Evolutionary conservation across 345 rosid genomes (phyloP), one percentile per base, ranked within the genome.

Genomic region (Rhizophora apiculata): DNA sequence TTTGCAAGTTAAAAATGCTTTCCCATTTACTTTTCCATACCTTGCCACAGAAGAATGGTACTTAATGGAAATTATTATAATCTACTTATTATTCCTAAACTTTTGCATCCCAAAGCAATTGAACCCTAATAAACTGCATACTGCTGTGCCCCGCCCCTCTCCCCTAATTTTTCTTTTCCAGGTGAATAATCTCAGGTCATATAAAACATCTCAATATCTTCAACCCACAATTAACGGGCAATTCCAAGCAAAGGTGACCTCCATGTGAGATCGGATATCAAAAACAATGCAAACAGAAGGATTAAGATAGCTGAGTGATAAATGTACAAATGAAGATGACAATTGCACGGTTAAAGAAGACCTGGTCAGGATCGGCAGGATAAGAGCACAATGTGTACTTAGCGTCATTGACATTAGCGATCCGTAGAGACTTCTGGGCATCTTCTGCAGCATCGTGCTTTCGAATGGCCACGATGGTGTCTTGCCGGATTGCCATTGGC

Each of bases 401-500:
- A 1, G 85, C 88, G 1, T 86, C 89, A 62, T 82, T 82, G 9
- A 90, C 93, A 78, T 96, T 96, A 2, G 88, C 94, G 4, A 96
- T 85, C 46, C 89, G 80, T 39, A 96, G 85, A 67, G 78, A 65
- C 67, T 85, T 87, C 8, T 83, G 77, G 55, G 74, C 75, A 57
- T 87, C 86, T 31, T 87, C 86, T 29, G 75, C 81, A 4, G 78
- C 60, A 6, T 80, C 84, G 15, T 59, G 74, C 76, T 86, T 96
- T 24, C 96, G 82, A 18, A 92, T 96, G 0, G 92, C 97, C 21
- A 96, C 74, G 29, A 96, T 90, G 0, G 96, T 95, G 56, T 95
- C 99, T 72, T 90, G 98, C 71, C 96, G 86, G 43, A 95, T 90
- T n/a, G 99, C 99, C 99, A 92, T 95, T 1, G 99, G 99, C 64